Evolutionary conservation across 495 filamentous ascomycete genomes (phyloP).

Genomic region (Corynascus novoguineensis): DNA sequence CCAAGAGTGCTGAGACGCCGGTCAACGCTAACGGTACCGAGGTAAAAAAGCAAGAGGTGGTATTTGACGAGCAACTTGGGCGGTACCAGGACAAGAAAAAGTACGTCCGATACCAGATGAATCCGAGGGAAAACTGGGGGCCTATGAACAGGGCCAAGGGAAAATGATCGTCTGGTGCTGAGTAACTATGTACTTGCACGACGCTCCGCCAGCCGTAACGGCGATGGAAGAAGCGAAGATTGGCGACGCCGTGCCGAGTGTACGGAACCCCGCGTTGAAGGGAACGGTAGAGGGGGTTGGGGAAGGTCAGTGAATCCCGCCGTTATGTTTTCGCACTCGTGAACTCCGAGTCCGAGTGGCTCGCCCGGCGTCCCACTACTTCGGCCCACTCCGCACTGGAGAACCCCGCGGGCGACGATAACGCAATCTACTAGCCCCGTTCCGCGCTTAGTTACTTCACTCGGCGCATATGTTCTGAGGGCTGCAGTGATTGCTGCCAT

Average conservation of each 20-base stretch:
- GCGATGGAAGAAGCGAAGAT: neutral
- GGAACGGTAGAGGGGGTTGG: neutral
- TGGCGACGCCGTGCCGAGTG: neutral
- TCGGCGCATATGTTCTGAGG: neutral
- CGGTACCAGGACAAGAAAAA: conserved; percentile 57
- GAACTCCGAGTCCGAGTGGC: neutral
- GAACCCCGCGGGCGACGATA: conserved; percentile 11
- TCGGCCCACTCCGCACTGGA: conserved; percentile 5
- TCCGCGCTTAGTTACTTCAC: neutral
- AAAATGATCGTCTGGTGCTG: conserved; percentile 16
- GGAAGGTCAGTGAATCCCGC: conserved; percentile 1
- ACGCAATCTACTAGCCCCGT: conserved; percentile 22
- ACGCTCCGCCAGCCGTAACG: neutral
- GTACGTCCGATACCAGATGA: conserved; percentile 76
- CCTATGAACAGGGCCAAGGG: conserved; percentile 74
- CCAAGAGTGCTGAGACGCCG: conserved; percentile 11
- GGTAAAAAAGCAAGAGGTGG: conserved; percentile 50
- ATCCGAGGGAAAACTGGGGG: conserved; percentile 89
- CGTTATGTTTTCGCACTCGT: neutral
- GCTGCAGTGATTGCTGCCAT: neutral
- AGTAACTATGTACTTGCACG: neutral
- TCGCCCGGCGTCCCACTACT: neutral
- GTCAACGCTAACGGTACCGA: conserved; percentile 24
- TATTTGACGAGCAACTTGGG: conserved; percentile 79
- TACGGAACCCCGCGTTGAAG: neutral